A percentile compares a stretch with the other conserved stretches of the same genome.
These are phyloP conservation scores for Hericium alpestre DNA, from an alignment of 768 basidiomycete genomes.

Conservation along the genomic window DNA sequence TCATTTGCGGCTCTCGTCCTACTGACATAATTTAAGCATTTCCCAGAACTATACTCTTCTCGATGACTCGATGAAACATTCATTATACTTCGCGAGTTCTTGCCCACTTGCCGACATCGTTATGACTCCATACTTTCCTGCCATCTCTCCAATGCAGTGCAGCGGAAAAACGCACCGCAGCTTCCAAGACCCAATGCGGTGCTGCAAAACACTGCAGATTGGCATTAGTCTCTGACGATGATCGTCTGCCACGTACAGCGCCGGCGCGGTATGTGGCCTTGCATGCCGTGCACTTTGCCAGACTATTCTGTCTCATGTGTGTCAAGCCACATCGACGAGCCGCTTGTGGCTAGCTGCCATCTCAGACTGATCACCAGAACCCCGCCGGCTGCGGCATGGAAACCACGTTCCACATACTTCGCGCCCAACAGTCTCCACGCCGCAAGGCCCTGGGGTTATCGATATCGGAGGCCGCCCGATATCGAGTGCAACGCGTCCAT, in stretches of 20 bases:
- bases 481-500: not conserved
- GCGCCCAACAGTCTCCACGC: not conserved
- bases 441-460: not conserved
- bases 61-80: no score
- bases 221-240: not conserved
- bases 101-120: no score
- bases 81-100: no score
- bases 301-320: not conserved
- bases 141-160: not conserved
- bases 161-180: not conserved
- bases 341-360: not conserved
- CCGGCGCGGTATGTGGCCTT: not conserved
- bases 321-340: not conserved
- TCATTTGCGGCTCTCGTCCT: not conserved
- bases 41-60: no score
- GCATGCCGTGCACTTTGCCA: not conserved
- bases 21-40: slow-evolving; percentile 2
- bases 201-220: no score
- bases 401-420: not conserved
- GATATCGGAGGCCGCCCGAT: slow-evolving; percentile 1
- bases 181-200: no score
- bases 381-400: not conserved
- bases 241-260: not conserved
- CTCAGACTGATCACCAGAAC: not conserved
- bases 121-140: not conserved